Evolutionary conservation across 129 eudicot species (phyloP).

Genomic region (Heracleum sosnowskyi): DNA sequence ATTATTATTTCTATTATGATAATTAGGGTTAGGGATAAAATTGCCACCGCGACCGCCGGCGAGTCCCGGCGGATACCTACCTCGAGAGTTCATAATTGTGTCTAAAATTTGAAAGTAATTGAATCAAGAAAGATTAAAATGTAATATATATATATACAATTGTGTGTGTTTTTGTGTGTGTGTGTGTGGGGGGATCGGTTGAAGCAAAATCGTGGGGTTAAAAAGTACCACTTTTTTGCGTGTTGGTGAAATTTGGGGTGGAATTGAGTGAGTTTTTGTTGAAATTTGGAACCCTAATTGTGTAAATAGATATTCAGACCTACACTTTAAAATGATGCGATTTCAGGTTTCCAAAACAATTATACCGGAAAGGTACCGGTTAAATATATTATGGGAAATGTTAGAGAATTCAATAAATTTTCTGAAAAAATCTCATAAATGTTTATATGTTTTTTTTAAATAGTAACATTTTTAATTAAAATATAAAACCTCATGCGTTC

Average conservation of each 20-base stretch:
- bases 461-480: too few relatives aligned
- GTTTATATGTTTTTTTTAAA: too few relatives aligned
- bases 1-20: conserved; percentile 28
- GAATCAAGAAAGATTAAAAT: not conserved
- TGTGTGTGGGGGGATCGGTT: not conserved
- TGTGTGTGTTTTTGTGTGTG: too few relatives aligned
- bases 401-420: too few relatives aligned
- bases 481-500: too few relatives aligned
- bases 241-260: not conserved
- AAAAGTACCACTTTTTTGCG: conserved; percentile 24
- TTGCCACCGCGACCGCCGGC: conserved; percentile 44
- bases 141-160: not conserved
- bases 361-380: too few relatives aligned
- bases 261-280: not conserved
- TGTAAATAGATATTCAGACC: too few relatives aligned
- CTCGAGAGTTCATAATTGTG: conserved; percentile 55
- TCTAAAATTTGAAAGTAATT: not conserved
- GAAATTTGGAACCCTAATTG: not conserved
- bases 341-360: too few relatives aligned
- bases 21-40: conserved; percentile 46
- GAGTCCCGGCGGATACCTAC: conserved; percentile 88
- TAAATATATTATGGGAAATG: too few relatives aligned
- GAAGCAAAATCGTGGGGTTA: conserved; percentile 15
- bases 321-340: too few relatives aligned
- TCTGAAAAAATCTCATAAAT: too few relatives aligned